Conservation (phyloP, 139 green algal genomes). For the Coelastrella sp. region DNA sequence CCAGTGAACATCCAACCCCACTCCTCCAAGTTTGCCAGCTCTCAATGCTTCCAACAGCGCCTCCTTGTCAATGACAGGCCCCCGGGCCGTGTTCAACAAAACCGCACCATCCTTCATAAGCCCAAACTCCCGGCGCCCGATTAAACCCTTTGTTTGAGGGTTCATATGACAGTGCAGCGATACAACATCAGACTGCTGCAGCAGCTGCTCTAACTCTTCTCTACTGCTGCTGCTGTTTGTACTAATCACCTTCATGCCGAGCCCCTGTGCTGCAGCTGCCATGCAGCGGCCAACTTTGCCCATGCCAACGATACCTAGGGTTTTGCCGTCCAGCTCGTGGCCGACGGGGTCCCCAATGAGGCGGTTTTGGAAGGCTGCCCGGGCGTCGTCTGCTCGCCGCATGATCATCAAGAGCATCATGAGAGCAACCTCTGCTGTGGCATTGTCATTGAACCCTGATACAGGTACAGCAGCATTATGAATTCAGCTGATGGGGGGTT, state of each 20-base stretch:
- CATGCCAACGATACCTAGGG: conserved; percentile 67
- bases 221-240: conserved; percentile 44
- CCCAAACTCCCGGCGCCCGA: conserved; percentile 53
- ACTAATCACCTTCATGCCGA: conserved; percentile 67
- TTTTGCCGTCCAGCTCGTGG: conserved; percentile 60
- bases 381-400: conserved; percentile 53
- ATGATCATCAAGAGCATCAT: conserved; percentile 75
- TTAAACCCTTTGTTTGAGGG: conserved; percentile 44
- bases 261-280: conserved; percentile 45
- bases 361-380: conserved; percentile 39
- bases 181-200: conserved; percentile 55
- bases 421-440: conserved; percentile 52
- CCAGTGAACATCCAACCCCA: conserved; percentile 73
- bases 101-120: conserved; percentile 59
- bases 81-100: conserved; percentile 66
- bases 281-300: conserved; percentile 60
- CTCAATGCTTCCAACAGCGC: conserved; percentile 59
- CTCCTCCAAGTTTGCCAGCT: conserved; percentile 53
- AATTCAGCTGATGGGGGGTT: no score
- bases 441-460: conserved; percentile 41
- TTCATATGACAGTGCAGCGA: conserved; percentile 64
- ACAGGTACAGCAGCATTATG: background rate
- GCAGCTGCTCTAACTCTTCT: conserved; percentile 57
- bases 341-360: conserved; percentile 63
- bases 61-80: conserved; percentile 49